Evolutionary conservation across 345 rosid genomes (phyloP).

Genomic region (Gossypium stocksii): DNA sequence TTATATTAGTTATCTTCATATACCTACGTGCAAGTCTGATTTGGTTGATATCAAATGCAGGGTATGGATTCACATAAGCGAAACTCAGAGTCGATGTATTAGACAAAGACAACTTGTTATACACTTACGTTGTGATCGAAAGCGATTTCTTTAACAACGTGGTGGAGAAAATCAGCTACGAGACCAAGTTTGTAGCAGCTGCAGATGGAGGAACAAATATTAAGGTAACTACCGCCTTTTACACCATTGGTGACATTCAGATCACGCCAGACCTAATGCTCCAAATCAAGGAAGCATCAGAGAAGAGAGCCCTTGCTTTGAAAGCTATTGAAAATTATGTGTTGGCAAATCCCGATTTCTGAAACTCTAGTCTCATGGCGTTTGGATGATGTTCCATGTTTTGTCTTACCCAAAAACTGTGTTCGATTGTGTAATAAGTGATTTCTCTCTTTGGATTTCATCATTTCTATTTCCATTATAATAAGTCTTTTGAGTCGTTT

Average conservation of each 20-base stretch:
- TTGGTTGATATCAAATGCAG: background rate
- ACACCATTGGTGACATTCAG: conserved; percentile 12
- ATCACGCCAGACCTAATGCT: conserved; percentile 26
- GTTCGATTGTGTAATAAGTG: background rate
- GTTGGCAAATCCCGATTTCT: conserved; percentile 28
- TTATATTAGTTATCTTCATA: too few relatives aligned
- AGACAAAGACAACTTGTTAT: conserved; percentile 22
- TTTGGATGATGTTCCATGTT: too few relatives aligned
- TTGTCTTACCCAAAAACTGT: background rate
- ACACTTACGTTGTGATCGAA: conserved; percentile 27
- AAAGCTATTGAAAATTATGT: conserved; percentile 29
- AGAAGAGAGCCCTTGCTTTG: conserved; percentile 15
- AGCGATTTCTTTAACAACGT: conserved; percentile 25
- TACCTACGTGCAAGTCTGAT: background rate
- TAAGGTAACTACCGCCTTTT: conserved; percentile 18
- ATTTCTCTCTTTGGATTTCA: background rate
- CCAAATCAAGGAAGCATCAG: conserved; percentile 12
- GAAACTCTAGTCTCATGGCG: too few relatives aligned
- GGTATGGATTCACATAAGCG: conserved; percentile 6
- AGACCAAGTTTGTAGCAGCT: conserved; percentile 26
- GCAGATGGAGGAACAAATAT: conserved; percentile 20
- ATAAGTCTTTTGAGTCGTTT: too few relatives aligned
- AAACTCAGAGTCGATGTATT: conserved; percentile 25
- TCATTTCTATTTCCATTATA: background rate
- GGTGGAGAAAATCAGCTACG: conserved; percentile 29